phyloP scores from a whole-genome alignment of 179 eudicot genomes.

The Beta macrorhiza region DNA sequence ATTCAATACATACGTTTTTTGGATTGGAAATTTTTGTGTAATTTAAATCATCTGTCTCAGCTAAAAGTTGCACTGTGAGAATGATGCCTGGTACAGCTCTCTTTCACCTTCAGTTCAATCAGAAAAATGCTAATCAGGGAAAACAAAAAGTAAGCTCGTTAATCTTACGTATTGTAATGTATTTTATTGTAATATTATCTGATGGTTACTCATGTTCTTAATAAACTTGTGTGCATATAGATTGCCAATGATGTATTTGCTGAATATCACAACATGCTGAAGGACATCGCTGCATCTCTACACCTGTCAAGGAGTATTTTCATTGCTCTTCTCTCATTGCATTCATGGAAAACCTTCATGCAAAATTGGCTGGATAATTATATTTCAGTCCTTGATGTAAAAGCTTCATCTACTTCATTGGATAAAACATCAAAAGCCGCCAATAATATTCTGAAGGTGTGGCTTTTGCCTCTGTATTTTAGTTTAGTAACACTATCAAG shows the following conservation, averaged over 20 bases:
- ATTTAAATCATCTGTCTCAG: constrained; percentile 29
- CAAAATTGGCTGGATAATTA: constrained; percentile 66
- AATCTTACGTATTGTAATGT: not conserved
- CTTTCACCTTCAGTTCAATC: constrained; percentile 47
- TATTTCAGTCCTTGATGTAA: constrained; percentile 43
- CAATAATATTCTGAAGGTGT: constrained; percentile 68
- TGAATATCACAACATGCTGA: constrained; percentile 48
- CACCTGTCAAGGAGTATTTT: constrained; percentile 72
- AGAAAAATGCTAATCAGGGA: constrained; percentile 42
- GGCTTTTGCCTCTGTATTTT: constrained; percentile 10
- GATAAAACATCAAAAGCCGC: constrained; percentile 76
- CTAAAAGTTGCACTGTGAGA: constrained; percentile 39
- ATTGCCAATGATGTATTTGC: constrained; percentile 51
- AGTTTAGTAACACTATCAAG: not conserved
- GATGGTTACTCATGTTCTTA: constrained; percentile 17
- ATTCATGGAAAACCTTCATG: constrained; percentile 92
- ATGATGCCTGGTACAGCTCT: constrained; percentile 89
- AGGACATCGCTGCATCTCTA: constrained; percentile 68
- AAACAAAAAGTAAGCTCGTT: constrained; percentile 49
- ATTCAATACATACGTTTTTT: not conserved
- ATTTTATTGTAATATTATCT: not conserved
- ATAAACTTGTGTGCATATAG: constrained; percentile 22
- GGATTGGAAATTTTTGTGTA: not conserved
- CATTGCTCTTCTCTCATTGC: constrained; percentile 68
- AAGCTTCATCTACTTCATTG: constrained; percentile 42